Conservation (phyloP, 179 eudicot genomes). For the Carnegiea gigantea region DNA sequence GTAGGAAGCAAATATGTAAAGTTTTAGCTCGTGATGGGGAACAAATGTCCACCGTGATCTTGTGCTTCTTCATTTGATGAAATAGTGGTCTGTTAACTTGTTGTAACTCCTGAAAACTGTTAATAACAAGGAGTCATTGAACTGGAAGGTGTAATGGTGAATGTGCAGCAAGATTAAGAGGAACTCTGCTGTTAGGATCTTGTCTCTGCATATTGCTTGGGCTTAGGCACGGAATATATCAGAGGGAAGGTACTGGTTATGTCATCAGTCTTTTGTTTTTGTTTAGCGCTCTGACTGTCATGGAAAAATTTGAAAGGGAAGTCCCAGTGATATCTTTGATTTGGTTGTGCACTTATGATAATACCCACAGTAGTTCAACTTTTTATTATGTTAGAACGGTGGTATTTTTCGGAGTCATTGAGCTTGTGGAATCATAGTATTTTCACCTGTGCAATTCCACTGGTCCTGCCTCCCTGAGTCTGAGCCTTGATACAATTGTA, state of each 20-base stretch:
- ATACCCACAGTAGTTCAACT: background rate
- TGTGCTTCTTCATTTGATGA: background rate
- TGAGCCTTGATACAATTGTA: background rate
- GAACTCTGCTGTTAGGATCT: background rate
- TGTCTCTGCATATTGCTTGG: background rate
- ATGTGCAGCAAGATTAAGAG: background rate
- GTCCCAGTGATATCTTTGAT: background rate
- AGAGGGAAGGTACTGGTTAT: too few relatives aligned
- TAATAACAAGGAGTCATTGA: too few relatives aligned
- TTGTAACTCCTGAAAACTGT: background rate
- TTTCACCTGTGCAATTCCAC: background rate
- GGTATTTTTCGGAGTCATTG: background rate
- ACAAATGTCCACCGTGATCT: background rate
- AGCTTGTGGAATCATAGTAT: background rate
- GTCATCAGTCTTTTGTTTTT: too few relatives aligned
- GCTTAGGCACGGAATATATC: background rate
- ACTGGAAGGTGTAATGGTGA: too few relatives aligned
- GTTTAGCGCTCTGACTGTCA: background rate
- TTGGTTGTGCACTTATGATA: background rate
- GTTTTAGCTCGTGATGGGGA: background rate
- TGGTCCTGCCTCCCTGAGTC: background rate
- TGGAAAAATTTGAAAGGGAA: background rate
- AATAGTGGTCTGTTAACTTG: background rate
- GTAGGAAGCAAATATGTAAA: background rate
- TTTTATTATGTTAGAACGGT: background rate